Conservation (phyloP, 2,329 filamentous ascomycete genomes). For the Pyrenophora tritici-repentis region DNA sequence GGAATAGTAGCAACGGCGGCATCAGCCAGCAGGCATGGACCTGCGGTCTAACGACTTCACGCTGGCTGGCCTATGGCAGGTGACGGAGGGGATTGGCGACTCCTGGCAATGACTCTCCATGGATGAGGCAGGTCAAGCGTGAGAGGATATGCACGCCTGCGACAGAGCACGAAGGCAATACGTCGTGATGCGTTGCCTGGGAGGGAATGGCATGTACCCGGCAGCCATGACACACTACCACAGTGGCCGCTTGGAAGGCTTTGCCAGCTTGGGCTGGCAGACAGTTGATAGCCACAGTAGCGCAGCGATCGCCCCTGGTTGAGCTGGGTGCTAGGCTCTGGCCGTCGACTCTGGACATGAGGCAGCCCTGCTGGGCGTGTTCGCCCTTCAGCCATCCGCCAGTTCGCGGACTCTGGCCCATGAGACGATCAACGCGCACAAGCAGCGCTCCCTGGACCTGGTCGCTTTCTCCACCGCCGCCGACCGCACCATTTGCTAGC, state of each 20-base stretch:
- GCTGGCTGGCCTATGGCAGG: slow-evolving; percentile 26
- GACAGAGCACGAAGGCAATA: slow-evolving; percentile 25
- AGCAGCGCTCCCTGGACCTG: slow-evolving; percentile 1
- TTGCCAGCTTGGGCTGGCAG: slow-evolving; percentile 32
- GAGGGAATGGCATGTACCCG: slow-evolving; percentile 31
- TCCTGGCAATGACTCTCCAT: slow-evolving; percentile 16
- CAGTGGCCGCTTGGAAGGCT: slow-evolving; percentile 26
- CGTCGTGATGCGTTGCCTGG: slow-evolving; percentile 26
- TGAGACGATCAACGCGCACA: slow-evolving; percentile 43
- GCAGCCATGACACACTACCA: slow-evolving; percentile 37
- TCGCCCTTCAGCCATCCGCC: slow-evolving; percentile 34
- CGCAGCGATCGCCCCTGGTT: slow-evolving; percentile 40
- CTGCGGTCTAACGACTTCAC: slow-evolving; percentile 26
- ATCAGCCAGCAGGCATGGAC: slow-evolving; percentile 38
- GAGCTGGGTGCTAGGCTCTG: slow-evolving; percentile 27
- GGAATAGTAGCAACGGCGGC: slow-evolving; percentile 31
- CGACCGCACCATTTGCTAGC: slow-evolving; percentile 32
- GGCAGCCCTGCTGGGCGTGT: slow-evolving; percentile 39
- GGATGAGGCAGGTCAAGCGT: slow-evolving; percentile 34
- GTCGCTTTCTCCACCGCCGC: slow-evolving; percentile 19
- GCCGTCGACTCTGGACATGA: slow-evolving; percentile 23
- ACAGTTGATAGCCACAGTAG: slow-evolving; percentile 34
- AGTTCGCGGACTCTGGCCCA: slow-evolving; percentile 42
- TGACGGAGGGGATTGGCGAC: slow-evolving; percentile 31
- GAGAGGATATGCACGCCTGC: slow-evolving; percentile 33